Conservation (phyloP, 208 protist species). For the Acanthamoeba polyphaga region DNA sequence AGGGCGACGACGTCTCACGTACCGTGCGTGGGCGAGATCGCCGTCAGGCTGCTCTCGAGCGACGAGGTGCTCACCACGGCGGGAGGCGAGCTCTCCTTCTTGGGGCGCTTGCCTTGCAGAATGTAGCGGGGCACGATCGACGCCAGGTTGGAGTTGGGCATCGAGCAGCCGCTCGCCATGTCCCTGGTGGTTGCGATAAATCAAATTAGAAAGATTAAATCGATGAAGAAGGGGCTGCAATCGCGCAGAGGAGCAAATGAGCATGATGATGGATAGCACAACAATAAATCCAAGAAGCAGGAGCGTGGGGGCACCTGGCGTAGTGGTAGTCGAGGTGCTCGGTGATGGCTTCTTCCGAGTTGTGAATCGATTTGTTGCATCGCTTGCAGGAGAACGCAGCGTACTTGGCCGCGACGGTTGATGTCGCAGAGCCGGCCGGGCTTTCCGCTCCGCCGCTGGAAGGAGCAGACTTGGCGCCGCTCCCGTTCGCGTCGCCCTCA, state of each 20-base stretch:
- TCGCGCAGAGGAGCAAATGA: neutral
- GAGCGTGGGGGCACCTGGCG: neutral
- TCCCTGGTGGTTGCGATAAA: neutral
- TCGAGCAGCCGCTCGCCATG: slow-evolving; percentile 52
- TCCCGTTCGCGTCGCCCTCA: neutral
- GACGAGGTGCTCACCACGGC: slow-evolving; percentile 1
- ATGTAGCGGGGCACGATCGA: slow-evolving; percentile 73
- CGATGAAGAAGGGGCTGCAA: neutral
- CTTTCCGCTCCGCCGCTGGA: neutral
- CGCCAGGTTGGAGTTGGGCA: neutral
- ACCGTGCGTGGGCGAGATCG: neutral
- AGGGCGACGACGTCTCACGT: neutral
- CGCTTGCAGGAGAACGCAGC: slow-evolving; percentile 55
- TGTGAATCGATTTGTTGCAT: slow-evolving; percentile 60
- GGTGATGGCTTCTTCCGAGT: slow-evolving; percentile 28
- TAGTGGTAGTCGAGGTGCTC: slow-evolving; percentile 73
- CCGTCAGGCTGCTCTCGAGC: slow-evolving; percentile 12
- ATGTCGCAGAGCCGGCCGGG: neutral
- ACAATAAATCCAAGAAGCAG: neutral
- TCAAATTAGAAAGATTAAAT: neutral
- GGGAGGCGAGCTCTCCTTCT: slow-evolving; percentile 41
- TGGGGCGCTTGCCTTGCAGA: slow-evolving; percentile 36
- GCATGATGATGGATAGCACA: neutral
- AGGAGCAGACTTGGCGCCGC: too few relatives aligned
- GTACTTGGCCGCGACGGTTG: neutral